phyloP scores from a whole-genome alignment of 2,329 filamentous ascomycete species.

The Diaporthe nobilis region DNA sequence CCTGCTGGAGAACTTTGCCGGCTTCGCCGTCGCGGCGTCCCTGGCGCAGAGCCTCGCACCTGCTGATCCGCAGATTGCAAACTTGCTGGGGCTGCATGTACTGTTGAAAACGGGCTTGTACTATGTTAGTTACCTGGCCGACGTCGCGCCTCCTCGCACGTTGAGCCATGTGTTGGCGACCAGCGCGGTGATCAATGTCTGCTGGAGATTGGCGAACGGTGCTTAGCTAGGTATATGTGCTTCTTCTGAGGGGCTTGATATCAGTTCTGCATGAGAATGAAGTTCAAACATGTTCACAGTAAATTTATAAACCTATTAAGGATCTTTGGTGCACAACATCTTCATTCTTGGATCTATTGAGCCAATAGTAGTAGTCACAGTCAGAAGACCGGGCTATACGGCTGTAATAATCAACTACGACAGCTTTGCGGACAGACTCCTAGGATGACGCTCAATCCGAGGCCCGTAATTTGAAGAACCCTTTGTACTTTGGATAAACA shows the following conservation, averaged over 20 bases:
- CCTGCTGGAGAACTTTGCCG: conserved; percentile 38
- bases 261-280: background rate
- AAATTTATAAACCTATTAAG: too few species aligned
- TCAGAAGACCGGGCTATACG: background rate
- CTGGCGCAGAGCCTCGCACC: conserved; percentile 36
- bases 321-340: background rate
- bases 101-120: conserved; percentile 35
- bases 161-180: conserved; percentile 33
- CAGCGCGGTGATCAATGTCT: conserved; percentile 31
- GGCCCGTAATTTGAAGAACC: background rate
- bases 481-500: conserved; percentile 3
- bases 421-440: background rate
- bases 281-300: background rate
- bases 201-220: conserved; percentile 30
- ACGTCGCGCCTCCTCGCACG: conserved; percentile 27
- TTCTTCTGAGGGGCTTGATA: too few species aligned
- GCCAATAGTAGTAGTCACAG: too few species aligned
- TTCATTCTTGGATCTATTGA: background rate
- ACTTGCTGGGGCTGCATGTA: conserved; percentile 35
- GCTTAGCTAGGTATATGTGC: background rate
- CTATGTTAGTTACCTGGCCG: conserved; percentile 24
- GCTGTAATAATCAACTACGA: background rate
- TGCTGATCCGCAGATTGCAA: conserved; percentile 25
- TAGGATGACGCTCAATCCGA: background rate
- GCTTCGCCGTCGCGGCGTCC: conserved; percentile 33